A percentile compares a stretch with the other conserved stretches of the same genome.
Conservation (phyloP, 495 filamentous ascomycete species). For the Lasiosphaeriaceae sp. region DNA sequence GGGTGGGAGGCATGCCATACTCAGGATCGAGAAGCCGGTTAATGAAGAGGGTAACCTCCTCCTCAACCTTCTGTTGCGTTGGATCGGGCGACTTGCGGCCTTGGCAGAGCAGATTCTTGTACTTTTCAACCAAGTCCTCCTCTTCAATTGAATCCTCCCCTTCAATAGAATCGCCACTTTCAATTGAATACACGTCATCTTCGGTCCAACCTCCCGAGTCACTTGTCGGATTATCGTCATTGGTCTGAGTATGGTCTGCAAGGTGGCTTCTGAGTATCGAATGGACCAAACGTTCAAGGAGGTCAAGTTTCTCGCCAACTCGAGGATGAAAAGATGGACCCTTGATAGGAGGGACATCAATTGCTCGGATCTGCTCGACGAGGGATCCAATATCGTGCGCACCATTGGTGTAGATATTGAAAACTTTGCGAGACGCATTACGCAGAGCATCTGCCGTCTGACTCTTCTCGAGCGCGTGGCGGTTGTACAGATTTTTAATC, state of each 20-base stretch:
- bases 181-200: too few species aligned
- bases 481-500: constrained; percentile 11
- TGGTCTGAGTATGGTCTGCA: neutral
- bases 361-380: neutral
- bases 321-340: neutral
- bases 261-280: neutral
- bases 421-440: neutral
- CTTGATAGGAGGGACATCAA: neutral
- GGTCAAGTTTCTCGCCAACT: constrained; percentile 4
- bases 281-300: neutral
- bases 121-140: too few species aligned
- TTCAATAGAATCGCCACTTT: too few species aligned
- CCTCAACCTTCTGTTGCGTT: too few species aligned
- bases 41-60: too few species aligned
- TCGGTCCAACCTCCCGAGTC: neutral
- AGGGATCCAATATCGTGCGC: neutral
- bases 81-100: too few species aligned
- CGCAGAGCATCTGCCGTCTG: neutral
- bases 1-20: too few species aligned
- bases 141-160: too few species aligned
- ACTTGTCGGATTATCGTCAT: neutral
- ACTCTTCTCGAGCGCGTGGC: constrained; percentile 10
- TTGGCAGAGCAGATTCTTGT: too few species aligned
- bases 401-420: neutral
- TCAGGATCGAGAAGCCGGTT: too few species aligned